A percentile compares a stretch with the other conserved stretches of the same genome.
Evolutionary conservation across 208 protist species (phyloP).

Genomic region (Acanthamoeba culbertsoni): DNA sequence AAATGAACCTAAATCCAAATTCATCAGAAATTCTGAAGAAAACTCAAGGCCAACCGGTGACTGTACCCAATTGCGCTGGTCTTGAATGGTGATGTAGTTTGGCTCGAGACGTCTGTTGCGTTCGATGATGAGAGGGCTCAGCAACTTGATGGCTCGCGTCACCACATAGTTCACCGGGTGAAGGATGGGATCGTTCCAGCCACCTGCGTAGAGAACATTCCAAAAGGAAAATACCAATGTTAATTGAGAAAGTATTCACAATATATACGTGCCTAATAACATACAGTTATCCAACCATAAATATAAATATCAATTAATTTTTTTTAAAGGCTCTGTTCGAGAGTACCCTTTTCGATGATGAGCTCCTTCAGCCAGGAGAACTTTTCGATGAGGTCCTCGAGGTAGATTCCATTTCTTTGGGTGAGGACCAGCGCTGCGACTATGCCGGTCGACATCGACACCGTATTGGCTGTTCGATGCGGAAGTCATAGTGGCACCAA

Average conservation of each 20-base stretch:
- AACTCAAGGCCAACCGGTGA: no score
- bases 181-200: conserved; percentile 54
- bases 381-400: conserved; percentile 57
- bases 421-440: conserved; percentile 42
- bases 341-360: conserved; percentile 28
- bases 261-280: no score
- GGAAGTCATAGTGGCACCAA: no score
- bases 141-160: conserved; percentile 12
- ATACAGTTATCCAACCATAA: not conserved
- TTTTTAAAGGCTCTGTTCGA: not conserved
- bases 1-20: not conserved
- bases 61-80: conserved; percentile 30
- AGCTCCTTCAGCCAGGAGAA: conserved; percentile 53
- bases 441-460: conserved; percentile 59
- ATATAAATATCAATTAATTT: not conserved
- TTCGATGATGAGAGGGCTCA: conserved; percentile 26
- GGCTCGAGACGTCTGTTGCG: conserved; percentile 38
- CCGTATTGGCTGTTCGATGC: conserved; percentile 19
- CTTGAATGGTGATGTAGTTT: conserved; percentile 22
- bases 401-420: conserved; percentile 34
- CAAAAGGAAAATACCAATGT: not conserved
- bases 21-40: no score
- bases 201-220: not conserved
- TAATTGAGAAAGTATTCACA: not conserved
- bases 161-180: conserved; percentile 53